These are phyloP conservation scores for Spathaspora girioi DNA, from an alignment of 805 yeast species.

Conservation along the genomic window DNA sequence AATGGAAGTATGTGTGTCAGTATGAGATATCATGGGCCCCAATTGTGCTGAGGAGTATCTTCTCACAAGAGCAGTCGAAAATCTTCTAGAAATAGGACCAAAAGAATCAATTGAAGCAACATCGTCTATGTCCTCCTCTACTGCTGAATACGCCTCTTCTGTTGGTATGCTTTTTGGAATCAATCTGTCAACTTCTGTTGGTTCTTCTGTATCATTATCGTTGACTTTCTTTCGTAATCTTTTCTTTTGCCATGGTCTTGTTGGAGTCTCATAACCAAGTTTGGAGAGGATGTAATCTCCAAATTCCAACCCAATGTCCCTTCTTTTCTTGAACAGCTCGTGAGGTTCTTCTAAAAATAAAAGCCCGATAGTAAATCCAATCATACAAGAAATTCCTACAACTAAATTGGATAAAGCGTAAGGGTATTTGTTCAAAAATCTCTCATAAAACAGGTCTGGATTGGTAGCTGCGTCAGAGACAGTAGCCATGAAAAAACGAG, in stretches of 20 bases:
- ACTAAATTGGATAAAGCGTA: slow-evolving; percentile 38
- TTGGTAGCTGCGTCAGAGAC: not conserved
- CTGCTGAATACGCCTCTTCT: not conserved
- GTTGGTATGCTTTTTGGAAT: not conserved
- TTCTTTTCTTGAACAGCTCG: slow-evolving; percentile 14
- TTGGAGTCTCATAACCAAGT: slow-evolving; percentile 23
- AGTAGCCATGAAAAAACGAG: not conserved
- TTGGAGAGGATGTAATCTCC: slow-evolving; percentile 29
- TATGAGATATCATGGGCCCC: slow-evolving; percentile 9
- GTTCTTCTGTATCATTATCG: not conserved
- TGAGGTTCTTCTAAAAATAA: slow-evolving; percentile 39
- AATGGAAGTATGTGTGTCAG: slow-evolving; percentile 5
- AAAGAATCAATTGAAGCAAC: slow-evolving; percentile 6
- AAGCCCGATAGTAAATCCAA: slow-evolving; percentile 25
- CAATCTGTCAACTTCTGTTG: slow-evolving; percentile 1
- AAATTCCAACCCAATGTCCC: slow-evolving; percentile 31
- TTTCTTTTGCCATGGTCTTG: slow-evolving; percentile 26
- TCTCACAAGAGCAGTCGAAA: slow-evolving; percentile 19
- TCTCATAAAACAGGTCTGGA: slow-evolving; percentile 16
- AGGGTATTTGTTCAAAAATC: slow-evolving; percentile 27
- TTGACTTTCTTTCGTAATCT: not conserved
- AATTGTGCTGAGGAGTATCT: slow-evolving; percentile 13
- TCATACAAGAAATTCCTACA: slow-evolving; percentile 23
- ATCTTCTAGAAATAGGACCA: slow-evolving; percentile 13
- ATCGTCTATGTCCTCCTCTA: slow-evolving; percentile 13